Percentiles rank a stretch among this genome's conserved stretches.
Conservation (phyloP, 2,329 filamentous ascomycete species). For the Fusarium clavum region DNA sequence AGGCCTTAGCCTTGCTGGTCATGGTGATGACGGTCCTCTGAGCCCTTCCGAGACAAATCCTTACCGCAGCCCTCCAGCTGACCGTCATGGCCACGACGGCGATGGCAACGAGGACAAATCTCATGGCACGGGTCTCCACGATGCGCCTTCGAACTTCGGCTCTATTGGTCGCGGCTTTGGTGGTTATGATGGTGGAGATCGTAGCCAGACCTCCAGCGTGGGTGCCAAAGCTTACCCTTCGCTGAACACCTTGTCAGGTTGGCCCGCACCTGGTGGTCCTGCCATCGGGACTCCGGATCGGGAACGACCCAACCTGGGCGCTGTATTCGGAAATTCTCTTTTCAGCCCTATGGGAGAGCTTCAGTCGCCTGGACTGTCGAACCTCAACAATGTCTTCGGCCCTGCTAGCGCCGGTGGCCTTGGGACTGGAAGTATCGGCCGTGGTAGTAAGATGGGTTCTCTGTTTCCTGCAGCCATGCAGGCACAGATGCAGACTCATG, state of each 20-base stretch:
- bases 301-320: conserved; percentile 66
- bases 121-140: conserved; percentile 55
- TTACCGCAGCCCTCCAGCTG: conserved; percentile 88
- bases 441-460: conserved; percentile 84
- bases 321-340: conserved; percentile 81
- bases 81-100: conserved; percentile 74
- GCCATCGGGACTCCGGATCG: conserved; percentile 76
- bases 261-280: conserved; percentile 66
- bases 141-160: conserved; percentile 64
- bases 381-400: conserved; percentile 77
- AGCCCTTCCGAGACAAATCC: conserved; percentile 97
- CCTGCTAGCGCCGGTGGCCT: conserved; percentile 66
- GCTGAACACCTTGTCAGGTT: conserved; percentile 71
- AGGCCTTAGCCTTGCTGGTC: conserved; percentile 67
- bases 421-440: conserved; percentile 74
- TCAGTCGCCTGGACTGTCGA: conserved; percentile 78
- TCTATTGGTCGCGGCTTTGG: conserved; percentile 64
- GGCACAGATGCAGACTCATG: conserved; percentile 83
- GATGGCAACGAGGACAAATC: conserved; percentile 64
- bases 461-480: conserved; percentile 92
- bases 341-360: conserved; percentile 83
- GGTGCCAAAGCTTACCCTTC: conserved; percentile 78
- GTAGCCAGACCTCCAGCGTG: conserved; percentile 92
- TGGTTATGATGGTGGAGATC: conserved; percentile 79
- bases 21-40: conserved; percentile 75